Percentiles rank a stretch among this genome's conserved stretches.
phyloP scores from a whole-genome alignment of 768 basidiomycete species.

The Xanthoconium purpureum region DNA sequence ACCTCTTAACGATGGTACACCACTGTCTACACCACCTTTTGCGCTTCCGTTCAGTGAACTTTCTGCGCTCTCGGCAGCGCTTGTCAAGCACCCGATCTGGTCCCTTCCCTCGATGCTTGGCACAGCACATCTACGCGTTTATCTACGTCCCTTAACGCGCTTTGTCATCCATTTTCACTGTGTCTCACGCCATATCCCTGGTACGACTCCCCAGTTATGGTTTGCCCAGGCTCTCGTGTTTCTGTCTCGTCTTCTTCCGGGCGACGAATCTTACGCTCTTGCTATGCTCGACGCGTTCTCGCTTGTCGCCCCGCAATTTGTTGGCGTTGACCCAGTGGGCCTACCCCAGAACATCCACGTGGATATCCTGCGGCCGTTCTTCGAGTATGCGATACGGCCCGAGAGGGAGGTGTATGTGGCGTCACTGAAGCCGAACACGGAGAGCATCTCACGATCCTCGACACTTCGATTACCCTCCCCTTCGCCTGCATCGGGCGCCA shows the following conservation, averaged over 20 bases:
- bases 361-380: constrained; percentile 48
- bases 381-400: constrained; percentile 46
- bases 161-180: constrained; percentile 54
- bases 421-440: constrained; percentile 47
- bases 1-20: constrained; percentile 35
- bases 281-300: constrained; percentile 33
- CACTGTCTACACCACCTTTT: constrained; percentile 53
- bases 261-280: constrained; percentile 65
- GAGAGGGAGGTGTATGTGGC: constrained; percentile 42
- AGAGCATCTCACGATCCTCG: constrained; percentile 54
- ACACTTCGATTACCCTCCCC: constrained; percentile 43
- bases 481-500: background rate
- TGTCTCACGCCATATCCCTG: constrained; percentile 57
- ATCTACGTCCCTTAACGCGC: constrained; percentile 49
- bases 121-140: constrained; percentile 3
- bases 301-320: constrained; percentile 17
- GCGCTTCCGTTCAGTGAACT: constrained; percentile 55
- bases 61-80: constrained; percentile 47
- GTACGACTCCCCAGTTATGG: constrained; percentile 58
- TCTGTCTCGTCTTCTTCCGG: constrained; percentile 55
- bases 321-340: constrained; percentile 22
- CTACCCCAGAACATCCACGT: constrained; percentile 27
- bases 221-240: constrained; percentile 62
- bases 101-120: constrained; percentile 17
- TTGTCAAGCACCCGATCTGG: constrained; percentile 56